Base-by-base conservation (phyloP, 805 yeast species). In the Kregervanrija pseudodelftensis region DNA sequence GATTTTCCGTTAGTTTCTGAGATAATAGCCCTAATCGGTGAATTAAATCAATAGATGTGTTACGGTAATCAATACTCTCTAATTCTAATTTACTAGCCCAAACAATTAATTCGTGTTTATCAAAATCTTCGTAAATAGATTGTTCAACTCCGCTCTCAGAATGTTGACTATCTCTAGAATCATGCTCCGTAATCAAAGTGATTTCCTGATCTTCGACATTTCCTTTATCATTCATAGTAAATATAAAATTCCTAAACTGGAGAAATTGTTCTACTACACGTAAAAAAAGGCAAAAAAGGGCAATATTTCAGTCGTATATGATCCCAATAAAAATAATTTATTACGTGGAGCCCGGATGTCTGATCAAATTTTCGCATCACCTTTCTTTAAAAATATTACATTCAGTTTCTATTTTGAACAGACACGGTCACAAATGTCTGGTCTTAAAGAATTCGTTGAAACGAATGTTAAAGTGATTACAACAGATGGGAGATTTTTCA, bases 61-160 rank as follows among this genome's bases (percentile, higher is more conserved):
- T 65, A 36, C 74, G 57, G 22, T 72, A 51, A 30, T 71, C 77
- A 2, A 70, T 58, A 11, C 72, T 63, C 47, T 76, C 80, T 42
- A 75, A 47, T 49, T 76, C 81, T 14, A 76, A 53, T 33, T 69
- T 66, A 5, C 74, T 67, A 0, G 79, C 79, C 80, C 80, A 76
- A 50, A 57, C 31, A 58, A 61, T 37, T n/a, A 59, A 42, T 30
- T 67, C 59, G 61, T 72, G 50, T 57, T 60, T 39, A 60, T 65
- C 42, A 40, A 22, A 22, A 22, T 35, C 31, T 13, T 15, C 40
- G 22, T 11, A 28, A 16, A 22, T 22, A 4, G 28, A 22, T 22
- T 22, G 28, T 22, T 22, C 28, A 22, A 22, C 28, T 4, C 28
- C 28, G 28, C 8, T 22, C 28, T 22, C 28, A 22, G 28, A 22